A percentile compares a stretch with the other conserved stretches of the same genome.
These are phyloP conservation scores for Pseudognaphalium luteoalbum DNA, from an alignment of 129 eudicot genomes.

Conservation along the genomic window DNA sequence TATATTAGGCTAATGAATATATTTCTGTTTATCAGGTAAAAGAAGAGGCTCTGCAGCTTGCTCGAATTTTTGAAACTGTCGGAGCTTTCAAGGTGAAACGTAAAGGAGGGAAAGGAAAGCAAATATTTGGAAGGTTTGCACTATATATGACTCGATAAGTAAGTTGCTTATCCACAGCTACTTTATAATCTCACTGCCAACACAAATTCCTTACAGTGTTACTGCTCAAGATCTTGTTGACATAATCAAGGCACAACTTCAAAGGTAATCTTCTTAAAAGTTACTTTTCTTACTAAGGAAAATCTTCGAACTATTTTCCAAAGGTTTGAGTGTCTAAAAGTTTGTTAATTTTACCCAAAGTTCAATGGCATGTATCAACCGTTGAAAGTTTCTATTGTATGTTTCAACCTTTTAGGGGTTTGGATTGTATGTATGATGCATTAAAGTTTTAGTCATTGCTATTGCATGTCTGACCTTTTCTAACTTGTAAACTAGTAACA, in stretches of 20 bases:
- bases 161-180: background rate
- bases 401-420: too few relatives aligned
- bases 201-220: constrained; percentile 52
- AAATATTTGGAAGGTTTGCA: constrained; percentile 85
- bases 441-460: too few relatives aligned
- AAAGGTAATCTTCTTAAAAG: constrained; percentile 52
- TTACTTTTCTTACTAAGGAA: background rate
- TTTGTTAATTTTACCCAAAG: too few relatives aligned
- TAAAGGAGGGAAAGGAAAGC: constrained; percentile 89
- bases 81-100: constrained; percentile 98
- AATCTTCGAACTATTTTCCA: constrained; percentile 4
- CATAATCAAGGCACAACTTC: constrained; percentile 94
- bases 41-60: constrained; percentile 95
- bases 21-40: constrained; percentile 48
- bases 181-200: constrained; percentile 19
- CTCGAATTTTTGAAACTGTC: constrained; percentile 78
- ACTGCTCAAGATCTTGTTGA: constrained; percentile 98
- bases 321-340: background rate
- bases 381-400: too few relatives aligned
- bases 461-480: too few relatives aligned
- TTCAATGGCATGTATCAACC: too few relatives aligned
- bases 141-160: background rate
- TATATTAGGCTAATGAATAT: background rate
- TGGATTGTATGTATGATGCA: too few relatives aligned
- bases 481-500: too few relatives aligned